Base-by-base conservation (phyloP, 2,329 filamentous ascomycete species). In the Penicillium sp. region DNA sequence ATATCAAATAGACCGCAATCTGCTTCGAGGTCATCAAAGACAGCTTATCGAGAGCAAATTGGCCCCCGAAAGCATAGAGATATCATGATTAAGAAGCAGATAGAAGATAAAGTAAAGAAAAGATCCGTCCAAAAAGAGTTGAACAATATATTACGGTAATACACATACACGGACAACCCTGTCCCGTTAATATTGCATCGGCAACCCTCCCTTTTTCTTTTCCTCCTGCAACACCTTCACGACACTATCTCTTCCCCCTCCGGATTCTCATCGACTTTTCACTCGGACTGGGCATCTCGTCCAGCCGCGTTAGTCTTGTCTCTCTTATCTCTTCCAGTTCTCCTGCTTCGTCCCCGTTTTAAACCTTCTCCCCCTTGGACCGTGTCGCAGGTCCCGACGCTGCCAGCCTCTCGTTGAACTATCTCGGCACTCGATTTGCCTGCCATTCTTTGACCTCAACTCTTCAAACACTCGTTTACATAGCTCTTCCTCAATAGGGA, bases 371-470 rank as follows among this genome's bases (percentile, higher is more conserved):
- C 39, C 41, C 42, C 39, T 53, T 49, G 36, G 58, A 62, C 58
- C 53, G 62, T 66, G 60, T 67, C 60, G 60, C 64, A 53, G 63
- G 60, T 55, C 60, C 59, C 62, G 64, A 65, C 64, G 63, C 64
- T 63, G 52, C 62, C 62, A 63, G 64, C 60, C 66, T 65, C 60
- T 69, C 65, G 62, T 68, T 69, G 61, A 60, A 40, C 46, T 36
- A 38, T 36, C 46, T 55, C 45, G 59, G 61, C 56, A 59, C 54
- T 49, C 51, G 38, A 55, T 44, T 41, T 60, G 59, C 58, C 58
- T 55, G 55, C 34, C 58, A 55, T 53, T 61, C 58, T 41, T 60
- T 61, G 41, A 53, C 38, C 19, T 46, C 49, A 50, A 50, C 27
- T 28, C 28, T 30, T 42, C 39, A 42, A 28, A 53, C 49, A 52